Conservation (phyloP, 495 filamentous ascomycete species). For the Penicillium manginii region DNA sequence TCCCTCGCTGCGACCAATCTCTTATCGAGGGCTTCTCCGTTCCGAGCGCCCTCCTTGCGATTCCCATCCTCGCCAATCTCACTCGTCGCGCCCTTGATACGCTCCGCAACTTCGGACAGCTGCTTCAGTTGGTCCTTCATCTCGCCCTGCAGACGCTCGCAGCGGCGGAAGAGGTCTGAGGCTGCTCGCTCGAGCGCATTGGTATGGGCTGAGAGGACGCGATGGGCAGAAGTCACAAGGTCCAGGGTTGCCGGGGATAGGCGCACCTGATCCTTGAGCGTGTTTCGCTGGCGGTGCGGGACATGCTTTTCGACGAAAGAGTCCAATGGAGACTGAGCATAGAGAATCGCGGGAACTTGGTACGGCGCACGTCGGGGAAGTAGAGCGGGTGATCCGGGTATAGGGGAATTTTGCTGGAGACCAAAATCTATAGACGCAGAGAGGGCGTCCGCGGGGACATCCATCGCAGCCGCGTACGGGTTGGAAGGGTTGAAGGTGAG, state of each 20-base stretch:
- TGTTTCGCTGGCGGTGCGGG: conserved; percentile 60
- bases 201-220: conserved; percentile 74
- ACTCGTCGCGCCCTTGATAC: conserved; percentile 67
- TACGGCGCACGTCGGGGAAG: conserved; percentile 65
- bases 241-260: conserved; percentile 76
- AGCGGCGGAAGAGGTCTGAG: conserved; percentile 79
- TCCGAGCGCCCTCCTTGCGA: conserved; percentile 43
- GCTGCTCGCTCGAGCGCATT: conserved; percentile 71
- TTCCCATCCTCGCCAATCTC: conserved; percentile 56
- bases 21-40: conserved; percentile 58
- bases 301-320: conserved; percentile 62
- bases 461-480: conserved; percentile 68
- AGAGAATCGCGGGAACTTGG: conserved; percentile 68
- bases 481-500: conserved; percentile 67
- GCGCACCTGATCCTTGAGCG: conserved; percentile 71
- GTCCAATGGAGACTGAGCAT: conserved; percentile 59
- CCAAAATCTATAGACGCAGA: conserved; percentile 35
- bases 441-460: conserved; percentile 56
- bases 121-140: conserved; percentile 71
- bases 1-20: conserved; percentile 62
- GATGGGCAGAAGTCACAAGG: conserved; percentile 76
- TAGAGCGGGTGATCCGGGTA: conserved; percentile 27
- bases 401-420: conserved; percentile 29
- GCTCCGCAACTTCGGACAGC: conserved; percentile 65
- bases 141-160: conserved; percentile 72